Percentiles rank a stretch among this genome's conserved stretches.
These are phyloP conservation scores for Russula sp. DNA, from an alignment of 768 basidiomycete genomes.

Conservation along the genomic window DNA sequence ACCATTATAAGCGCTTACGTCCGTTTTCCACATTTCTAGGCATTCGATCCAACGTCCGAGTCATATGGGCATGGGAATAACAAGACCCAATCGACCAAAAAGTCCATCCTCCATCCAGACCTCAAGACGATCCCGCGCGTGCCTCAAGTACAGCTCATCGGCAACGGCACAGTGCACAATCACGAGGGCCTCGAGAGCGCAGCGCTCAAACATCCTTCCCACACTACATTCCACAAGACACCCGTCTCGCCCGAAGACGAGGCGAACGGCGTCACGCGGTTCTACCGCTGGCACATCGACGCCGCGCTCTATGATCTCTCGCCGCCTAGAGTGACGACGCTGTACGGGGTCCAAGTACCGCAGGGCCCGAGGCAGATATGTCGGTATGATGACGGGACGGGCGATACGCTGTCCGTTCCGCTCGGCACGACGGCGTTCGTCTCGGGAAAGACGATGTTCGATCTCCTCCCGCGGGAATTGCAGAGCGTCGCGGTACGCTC, in stretches of 20 bases:
- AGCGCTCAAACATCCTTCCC: conserved; percentile 77
- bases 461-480: conserved; percentile 59
- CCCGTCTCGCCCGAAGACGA: conserved; percentile 67
- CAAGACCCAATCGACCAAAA: conserved; percentile 68
- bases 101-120: conserved; percentile 83
- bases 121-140: conserved; percentile 85
- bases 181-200: conserved; percentile 75
- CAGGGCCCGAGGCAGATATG: conserved; percentile 57
- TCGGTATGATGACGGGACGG: conserved; percentile 81
- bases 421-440: conserved; percentile 83
- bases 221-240: conserved; percentile 82
- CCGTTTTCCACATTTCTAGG: conserved; percentile 42
- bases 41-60: conserved; percentile 65
- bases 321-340: conserved; percentile 78
- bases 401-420: conserved; percentile 74
- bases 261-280: conserved; percentile 66
- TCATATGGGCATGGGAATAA: conserved; percentile 88
- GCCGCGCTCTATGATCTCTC: conserved; percentile 75
- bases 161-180: conserved; percentile 73
- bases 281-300: conserved; percentile 90
- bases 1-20: conserved; percentile 8
- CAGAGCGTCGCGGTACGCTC: conserved; percentile 78
- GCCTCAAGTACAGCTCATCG: conserved; percentile 87
- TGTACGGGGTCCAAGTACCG: conserved; percentile 73
- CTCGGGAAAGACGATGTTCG: conserved; percentile 78